phyloP scores from a whole-genome alignment of 208 protist species.

The Trypanosoma rangeli region DNA sequence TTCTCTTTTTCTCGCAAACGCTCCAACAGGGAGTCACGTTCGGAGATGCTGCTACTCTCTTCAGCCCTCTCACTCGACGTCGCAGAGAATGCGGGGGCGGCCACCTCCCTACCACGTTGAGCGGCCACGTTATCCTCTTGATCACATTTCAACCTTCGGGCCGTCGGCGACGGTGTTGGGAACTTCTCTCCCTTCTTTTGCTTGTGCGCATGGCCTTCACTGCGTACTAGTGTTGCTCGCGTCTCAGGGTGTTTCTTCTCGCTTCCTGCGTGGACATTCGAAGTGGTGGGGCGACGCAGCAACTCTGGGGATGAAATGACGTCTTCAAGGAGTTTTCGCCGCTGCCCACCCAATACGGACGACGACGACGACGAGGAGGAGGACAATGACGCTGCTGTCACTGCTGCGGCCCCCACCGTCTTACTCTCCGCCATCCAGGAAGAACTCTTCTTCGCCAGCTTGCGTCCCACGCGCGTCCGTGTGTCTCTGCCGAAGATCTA shows the following conservation, averaged over 20 bases:
- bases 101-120: not conserved
- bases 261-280: not conserved
- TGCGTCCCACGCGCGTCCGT: not conserved
- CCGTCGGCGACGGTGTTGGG: not conserved
- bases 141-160: not conserved
- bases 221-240: not conserved
- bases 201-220: not conserved
- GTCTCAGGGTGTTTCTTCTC: not conserved
- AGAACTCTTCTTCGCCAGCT: not conserved
- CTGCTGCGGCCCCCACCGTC: not conserved
- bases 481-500: not conserved
- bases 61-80: slow-evolving; percentile 5
- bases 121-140: not conserved
- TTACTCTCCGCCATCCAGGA: slow-evolving; percentile 10
- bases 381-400: not conserved
- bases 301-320: slow-evolving; percentile 27
- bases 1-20: slow-evolving; percentile 62
- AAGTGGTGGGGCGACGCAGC: not conserved
- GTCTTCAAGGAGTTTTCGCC: slow-evolving; percentile 6
- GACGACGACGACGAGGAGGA: not conserved
- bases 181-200: not conserved
- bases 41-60: slow-evolving; percentile 4
- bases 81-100: not conserved
- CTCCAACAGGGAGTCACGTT: slow-evolving; percentile 45
- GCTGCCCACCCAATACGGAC: not conserved